Base-by-base conservation (phyloP, 306 rosid genomes). In the Glycine tomentella region DNA sequence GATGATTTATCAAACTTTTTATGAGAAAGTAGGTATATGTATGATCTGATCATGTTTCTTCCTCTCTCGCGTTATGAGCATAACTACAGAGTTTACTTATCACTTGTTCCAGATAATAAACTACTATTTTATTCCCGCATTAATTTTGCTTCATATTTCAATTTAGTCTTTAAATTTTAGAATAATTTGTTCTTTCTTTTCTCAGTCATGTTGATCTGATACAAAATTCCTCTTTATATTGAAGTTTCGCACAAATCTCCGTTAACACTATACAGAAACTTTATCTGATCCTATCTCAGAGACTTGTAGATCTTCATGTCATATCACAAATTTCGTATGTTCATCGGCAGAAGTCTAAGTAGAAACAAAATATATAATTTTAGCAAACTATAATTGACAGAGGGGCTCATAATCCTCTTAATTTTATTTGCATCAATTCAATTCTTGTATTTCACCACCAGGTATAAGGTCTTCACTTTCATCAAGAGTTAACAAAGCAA, bases 171-270 rank as follows among this genome's bases (percentile, higher is more conserved):
- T 40, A 7, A 36, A 66, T 66, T 67, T 40, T 42, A 67, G 33
- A 57, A 57, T 25, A 57, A 14, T 15, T 6, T 57, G 9, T 9
- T 16, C 15, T 74, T 74, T 40, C 78, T 56, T 74, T 57, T 42
- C 31, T 25, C 31, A 25, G 31, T 25, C 31, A 25, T 25, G 31
- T 25, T 25, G 31, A 1, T 25, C 1, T 25, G 31, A 25, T 25
- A 25, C 31, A 25, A n/a, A 74, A 74, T 57, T 56, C 12, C 8
- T 0, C 42, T 57, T 55, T 5, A 57, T 25, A 69, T 4, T 74
- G 33, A 44, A 56, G 36, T 34, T 55, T 34, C 3, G 65, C 68
- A 58, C 31, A 57, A 74, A 74, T 17, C 12, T 58, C 31, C 31
- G 31, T 25, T 20, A 20, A 20, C 25, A 20, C 25, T 1, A 1